A percentile compares a stretch with the other conserved stretches of the same genome.
Conservation (phyloP, 2,329 filamentous ascomycete genomes). For the Epichloe sp. region DNA sequence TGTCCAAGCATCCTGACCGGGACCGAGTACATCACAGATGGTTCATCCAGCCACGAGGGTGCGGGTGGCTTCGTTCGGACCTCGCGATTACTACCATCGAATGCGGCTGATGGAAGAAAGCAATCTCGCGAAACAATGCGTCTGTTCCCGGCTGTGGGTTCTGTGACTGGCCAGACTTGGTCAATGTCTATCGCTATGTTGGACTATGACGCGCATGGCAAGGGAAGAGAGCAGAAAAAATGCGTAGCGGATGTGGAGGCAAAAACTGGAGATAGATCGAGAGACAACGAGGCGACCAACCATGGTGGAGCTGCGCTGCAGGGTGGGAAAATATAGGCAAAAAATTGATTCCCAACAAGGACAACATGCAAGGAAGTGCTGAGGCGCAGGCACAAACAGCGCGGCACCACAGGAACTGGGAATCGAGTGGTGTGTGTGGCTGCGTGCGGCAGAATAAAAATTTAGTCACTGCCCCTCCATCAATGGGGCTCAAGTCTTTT, state of each 20-base stretch:
- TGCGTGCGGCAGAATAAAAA: conserved; percentile 1
- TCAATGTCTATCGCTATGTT: neutral
- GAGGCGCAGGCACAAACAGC: neutral
- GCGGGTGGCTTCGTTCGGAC: neutral
- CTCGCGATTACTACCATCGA: neutral
- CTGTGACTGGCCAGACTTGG: neutral
- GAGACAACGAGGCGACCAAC: neutral
- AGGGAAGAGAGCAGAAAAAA: neutral
- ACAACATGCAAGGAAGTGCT: neutral
- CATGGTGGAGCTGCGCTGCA: neutral
- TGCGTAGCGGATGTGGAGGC: neutral
- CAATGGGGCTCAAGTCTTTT: too few relatives aligned
- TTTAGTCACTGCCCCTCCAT: conserved; percentile 1
- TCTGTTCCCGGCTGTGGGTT: neutral
- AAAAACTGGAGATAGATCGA: neutral
- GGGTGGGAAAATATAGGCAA: neutral
- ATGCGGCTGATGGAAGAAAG: too few relatives aligned
- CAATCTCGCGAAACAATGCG: neutral
- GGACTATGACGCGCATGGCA: neutral
- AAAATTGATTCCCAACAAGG: neutral
- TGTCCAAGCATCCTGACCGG: neutral
- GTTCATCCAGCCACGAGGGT: neutral
- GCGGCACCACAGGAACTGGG: neutral
- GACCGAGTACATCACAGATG: neutral
- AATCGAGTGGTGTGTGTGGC: neutral